Evolutionary conservation across 768 basidiomycete species (phyloP), one percentile per base, ranked within the genome.

Genomic region (Lentinula aciculospora): DNA sequence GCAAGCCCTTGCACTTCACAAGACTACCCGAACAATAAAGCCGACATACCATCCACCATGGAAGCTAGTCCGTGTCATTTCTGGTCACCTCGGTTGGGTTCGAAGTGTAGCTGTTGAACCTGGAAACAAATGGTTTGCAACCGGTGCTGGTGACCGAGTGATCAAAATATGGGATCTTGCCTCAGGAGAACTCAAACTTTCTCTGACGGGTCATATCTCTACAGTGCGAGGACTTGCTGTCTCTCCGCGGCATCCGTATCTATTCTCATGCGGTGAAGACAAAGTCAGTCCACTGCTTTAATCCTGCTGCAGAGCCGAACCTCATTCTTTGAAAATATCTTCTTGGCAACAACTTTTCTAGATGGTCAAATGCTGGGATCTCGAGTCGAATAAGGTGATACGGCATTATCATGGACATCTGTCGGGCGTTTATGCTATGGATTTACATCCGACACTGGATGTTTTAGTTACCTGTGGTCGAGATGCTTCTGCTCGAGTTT

Each of bases 311-410:
- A n/a, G 34, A 39, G 6, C 3, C n/a, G 7, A 23, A 23, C 36
- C 13, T n/a, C 39, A 34, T 36, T 21, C 25, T 19, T 1, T n/a
- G n/a, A n/a, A 15, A 8, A 34, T 12, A 5, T 21, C 21, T 1
- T 25, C 21, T 23, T 23, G 46, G 55, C 56, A 15, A 58, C 25
- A 12, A 28, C 21, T 37, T 27, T 40, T 53, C 4, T 68, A 97
- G 94, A 98, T 98, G 97, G 97, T 99, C 34, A 98, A 98, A 76
- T 98, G 97, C 65, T 98, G 97, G 97, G 97, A 99, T 66, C 74
- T 99, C 50, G 97, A 99, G 71, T 89, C 91, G 27, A 99, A 99
- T 79, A 99, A 98, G 72, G 96, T 98, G 59, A 99, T 99, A 56
- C 84, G 97, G 19, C 94, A 98, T 72, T 98, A 99, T 68, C 97